Base-by-base conservation (phyloP, 305 asterid genomes). In the Lippia alba region DNA sequence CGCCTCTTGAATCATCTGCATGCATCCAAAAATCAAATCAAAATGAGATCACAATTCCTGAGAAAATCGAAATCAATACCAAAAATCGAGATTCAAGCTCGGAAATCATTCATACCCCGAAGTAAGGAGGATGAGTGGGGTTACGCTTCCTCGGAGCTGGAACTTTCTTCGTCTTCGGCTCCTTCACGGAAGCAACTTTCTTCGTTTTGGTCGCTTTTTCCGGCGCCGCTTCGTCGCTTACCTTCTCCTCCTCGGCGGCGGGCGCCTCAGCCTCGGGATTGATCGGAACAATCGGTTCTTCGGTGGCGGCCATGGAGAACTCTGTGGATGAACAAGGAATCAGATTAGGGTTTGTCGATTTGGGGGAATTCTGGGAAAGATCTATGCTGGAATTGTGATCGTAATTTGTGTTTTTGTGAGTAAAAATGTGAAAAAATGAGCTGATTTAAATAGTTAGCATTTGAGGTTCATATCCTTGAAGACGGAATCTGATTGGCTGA, bases 1-100 rank as follows among this genome's bases (percentile, higher is more conserved):
- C 70, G 97, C 99, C 0, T 86, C 97, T 34, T 83, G 51, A 63
- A 94, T 80, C 97, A 94, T 94, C 99, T 94, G 75, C 64, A 56
- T 8, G 32, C 19, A 49, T 18, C 48, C 10, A 67, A 69, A 34
- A 18, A 18, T 1, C n/a, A n/a, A n/a, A 69, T 66, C 30, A 40
- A 17, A 20, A 4, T 72, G 45, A 69, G 81, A 73, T 77, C 2
- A 86, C 36, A 5, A 66, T 46, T 48, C 54, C 16, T 11, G 40
- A 8, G 8, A 10, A 67, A 60, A 33, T 10, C 50, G 16, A 24
- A 59, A 3, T 30, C 12, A n/a, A 10, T 4, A 5, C 0, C 0
- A 10, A 1, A 11, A 2, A n/a, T 4, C n/a, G 0, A 14, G 19
- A 24, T 24, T 24, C 30, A 24, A 24, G 30, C 30, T 24, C 30